A percentile compares a stretch with the other conserved stretches of the same genome.
These are phyloP conservation scores for Boletus coffeatus DNA, from an alignment of 1,284 basidiomycete species.

Conservation along the genomic window DNA sequence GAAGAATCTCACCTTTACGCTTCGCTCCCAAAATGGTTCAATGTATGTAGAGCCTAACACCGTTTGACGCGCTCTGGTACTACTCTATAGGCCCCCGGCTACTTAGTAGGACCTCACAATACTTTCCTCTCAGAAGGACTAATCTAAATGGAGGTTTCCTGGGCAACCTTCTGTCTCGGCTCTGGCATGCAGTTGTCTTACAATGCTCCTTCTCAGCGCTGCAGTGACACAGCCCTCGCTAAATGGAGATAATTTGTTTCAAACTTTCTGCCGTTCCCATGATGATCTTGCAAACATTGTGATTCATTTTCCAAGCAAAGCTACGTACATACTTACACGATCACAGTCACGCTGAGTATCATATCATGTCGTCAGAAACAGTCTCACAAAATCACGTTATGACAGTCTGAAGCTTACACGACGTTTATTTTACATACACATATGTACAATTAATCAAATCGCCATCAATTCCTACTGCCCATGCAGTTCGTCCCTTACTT, in stretches of 20 bases:
- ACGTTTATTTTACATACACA: not conserved
- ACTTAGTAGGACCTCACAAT: too few relatives aligned
- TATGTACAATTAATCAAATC: not conserved
- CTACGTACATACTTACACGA: too few relatives aligned
- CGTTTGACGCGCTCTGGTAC: too few relatives aligned
- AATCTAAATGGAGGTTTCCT: not conserved
- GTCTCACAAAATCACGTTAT: not conserved
- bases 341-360: too few relatives aligned
- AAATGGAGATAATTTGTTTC: not conserved
- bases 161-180: too few relatives aligned
- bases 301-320: not conserved
- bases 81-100: too few relatives aligned
- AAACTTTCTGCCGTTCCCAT: not conserved
- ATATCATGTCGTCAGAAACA: not conserved
- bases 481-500: not conserved
- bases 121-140: too few relatives aligned
- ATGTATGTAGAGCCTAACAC: too few relatives aligned
- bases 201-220: too few relatives aligned
- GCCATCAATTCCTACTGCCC: not conserved
- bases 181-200: not conserved
- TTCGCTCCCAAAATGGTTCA: too few relatives aligned
- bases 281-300: not conserved
- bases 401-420: not conserved
- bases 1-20: not conserved
- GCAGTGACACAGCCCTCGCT: not conserved